phyloP scores from a whole-genome alignment of 2,329 filamentous ascomycete genomes.

The Rutstroemia sp. region DNA sequence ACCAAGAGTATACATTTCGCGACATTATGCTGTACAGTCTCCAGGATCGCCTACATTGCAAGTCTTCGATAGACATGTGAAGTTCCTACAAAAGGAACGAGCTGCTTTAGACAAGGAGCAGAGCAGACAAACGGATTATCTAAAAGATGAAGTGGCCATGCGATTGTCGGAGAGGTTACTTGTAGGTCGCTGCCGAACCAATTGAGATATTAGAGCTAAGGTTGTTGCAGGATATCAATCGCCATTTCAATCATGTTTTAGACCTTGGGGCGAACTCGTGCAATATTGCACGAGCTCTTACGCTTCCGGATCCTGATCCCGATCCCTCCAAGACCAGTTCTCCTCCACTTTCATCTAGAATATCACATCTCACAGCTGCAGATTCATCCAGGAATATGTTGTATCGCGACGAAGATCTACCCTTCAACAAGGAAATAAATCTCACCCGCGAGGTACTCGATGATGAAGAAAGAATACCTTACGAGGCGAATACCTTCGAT shows the following conservation, averaged over 20 bases:
- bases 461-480: constrained; percentile 70
- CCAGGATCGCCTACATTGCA: constrained; percentile 72
- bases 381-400: constrained; percentile 75
- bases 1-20: constrained; percentile 26
- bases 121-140: constrained; percentile 79
- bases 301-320: constrained; percentile 59
- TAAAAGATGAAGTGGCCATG: constrained; percentile 84
- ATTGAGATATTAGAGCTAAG: background rate
- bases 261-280: constrained; percentile 95
- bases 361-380: constrained; percentile 69
- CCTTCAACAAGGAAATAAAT: constrained; percentile 67
- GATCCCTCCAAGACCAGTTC: constrained; percentile 44
- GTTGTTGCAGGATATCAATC: constrained; percentile 72
- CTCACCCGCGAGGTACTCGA: constrained; percentile 70
- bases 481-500: constrained; percentile 71
- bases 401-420: constrained; percentile 66
- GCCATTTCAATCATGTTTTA: constrained; percentile 73
- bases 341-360: constrained; percentile 61
- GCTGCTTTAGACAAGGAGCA: constrained; percentile 62
- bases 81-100: constrained; percentile 88
- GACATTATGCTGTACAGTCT: constrained; percentile 70
- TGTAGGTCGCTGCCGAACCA: constrained; percentile 37
- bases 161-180: constrained; percentile 80
- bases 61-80: constrained; percentile 83
- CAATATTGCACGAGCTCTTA: constrained; percentile 81